Conservation (phyloP, 495 filamentous ascomycete genomes). For the Neurospora sp. region DNA sequence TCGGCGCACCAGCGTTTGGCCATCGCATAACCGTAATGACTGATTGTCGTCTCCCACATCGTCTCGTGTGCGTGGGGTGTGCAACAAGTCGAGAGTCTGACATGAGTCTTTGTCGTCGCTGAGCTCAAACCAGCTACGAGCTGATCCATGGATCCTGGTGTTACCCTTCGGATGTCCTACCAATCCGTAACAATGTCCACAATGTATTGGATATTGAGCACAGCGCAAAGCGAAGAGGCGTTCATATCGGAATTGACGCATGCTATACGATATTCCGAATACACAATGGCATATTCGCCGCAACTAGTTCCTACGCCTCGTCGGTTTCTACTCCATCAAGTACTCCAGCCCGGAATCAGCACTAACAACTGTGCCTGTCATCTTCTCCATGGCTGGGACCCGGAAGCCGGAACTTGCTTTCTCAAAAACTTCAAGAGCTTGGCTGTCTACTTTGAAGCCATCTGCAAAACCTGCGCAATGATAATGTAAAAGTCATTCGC, state of each 20-base stretch:
- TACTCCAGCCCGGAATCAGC: not conserved
- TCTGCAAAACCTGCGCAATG: not conserved
- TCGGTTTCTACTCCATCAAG: not conserved
- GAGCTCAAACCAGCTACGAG: not conserved
- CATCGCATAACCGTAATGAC: not conserved
- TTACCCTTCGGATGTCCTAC: not conserved
- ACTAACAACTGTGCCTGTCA: not conserved
- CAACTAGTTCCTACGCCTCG: not conserved
- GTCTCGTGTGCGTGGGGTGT: not conserved
- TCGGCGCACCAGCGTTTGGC: not conserved
- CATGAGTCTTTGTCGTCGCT: not conserved
- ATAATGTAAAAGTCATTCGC: not conserved
- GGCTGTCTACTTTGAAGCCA: not conserved
- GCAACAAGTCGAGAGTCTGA: not conserved
- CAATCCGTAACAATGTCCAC: not conserved
- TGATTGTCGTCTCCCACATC: not conserved
- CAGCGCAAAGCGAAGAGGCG: not conserved
- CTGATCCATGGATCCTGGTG: not conserved
- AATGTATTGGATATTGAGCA: not conserved
- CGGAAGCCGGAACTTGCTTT: not conserved
- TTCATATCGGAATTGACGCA: not conserved
- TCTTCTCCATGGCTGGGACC: not conserved
- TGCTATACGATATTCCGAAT: not conserved
- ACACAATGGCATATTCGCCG: not conserved
- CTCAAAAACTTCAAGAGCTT: not conserved